Base-by-base conservation (phyloP, 257 asterid genomes). In the Leonotis leonurus region DNA sequence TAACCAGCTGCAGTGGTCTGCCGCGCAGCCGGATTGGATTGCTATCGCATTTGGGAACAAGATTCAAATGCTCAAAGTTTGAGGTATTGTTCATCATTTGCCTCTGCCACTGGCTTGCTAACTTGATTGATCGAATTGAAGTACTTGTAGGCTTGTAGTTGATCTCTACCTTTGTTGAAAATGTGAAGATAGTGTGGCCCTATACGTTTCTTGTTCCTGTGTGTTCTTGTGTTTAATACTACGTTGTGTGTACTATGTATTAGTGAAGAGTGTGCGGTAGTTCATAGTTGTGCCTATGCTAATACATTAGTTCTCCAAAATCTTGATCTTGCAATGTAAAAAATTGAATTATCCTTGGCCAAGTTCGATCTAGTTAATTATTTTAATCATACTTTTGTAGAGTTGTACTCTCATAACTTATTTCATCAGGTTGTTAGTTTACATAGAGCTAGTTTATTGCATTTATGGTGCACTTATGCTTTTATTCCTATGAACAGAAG, bases 1-100 rank as follows among this genome's bases (percentile, higher is more conserved):
- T 68, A 92, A 89, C 64, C 96, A 89, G 86, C 80, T 92, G 44
- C 97, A 92, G 75, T 92, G 97, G 97, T 87, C 97, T 1, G 84
- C 80, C 0, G 83, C 91, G 0, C 84, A 74, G 75, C 87, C 91
- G 3, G 96, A 87, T 62, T 92, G 96, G 99, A 87, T 89, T 71
- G 95, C 91, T 3, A 56, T 92, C 45, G 95, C 95, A 0, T 83
- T 83, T 68, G 90, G 86, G n/a, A 85, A 78, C 72, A 92, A 87
- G 83, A 65, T 86, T 81, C 97, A 89, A 63, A 77, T 89, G 87
- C 82, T 92, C n/a, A 85, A 85, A 78, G 95, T 89, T 33, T 92
- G 80, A 86, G 85, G 22, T 62, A n/a, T 33, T 55, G 27, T 37
- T 48, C 3, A 57, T 62, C 4, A 18, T 44, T 4, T 4, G n/a